phyloP scores from a whole-genome alignment of 1,284 basidiomycete species.

The Rhodotorula sp. region DNA sequence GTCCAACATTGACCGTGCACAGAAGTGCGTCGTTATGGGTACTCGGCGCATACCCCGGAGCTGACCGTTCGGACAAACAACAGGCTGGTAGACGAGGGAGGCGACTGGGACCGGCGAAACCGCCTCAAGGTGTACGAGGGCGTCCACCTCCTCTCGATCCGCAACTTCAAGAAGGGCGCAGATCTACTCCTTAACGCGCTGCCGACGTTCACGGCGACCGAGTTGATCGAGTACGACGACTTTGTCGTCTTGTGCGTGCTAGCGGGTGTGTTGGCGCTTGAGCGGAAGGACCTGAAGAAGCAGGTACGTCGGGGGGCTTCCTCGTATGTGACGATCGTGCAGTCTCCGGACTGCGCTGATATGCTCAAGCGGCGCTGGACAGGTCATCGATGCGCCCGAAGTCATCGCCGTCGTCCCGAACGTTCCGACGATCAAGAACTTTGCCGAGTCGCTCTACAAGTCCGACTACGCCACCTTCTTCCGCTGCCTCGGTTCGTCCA shows the following conservation, averaged over 20 bases:
- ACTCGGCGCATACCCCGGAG: too few species aligned
- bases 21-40: slow-evolving; percentile 76
- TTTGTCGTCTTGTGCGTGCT: slow-evolving; percentile 87
- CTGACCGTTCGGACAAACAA: too few species aligned
- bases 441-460: slow-evolving; percentile 69
- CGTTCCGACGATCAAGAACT: slow-evolving; percentile 54
- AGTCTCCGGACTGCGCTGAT: too few species aligned
- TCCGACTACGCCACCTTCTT: slow-evolving; percentile 96
- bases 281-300: slow-evolving; percentile 85
- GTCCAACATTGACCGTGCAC: slow-evolving; percentile 72
- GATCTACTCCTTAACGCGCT: slow-evolving; percentile 86
- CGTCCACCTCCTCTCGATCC: slow-evolving; percentile 78
- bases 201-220: slow-evolving; percentile 90
- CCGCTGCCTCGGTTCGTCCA: slow-evolving; percentile 66
- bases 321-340: too few species aligned
- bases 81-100: slow-evolving; percentile 89
- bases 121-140: slow-evolving; percentile 94
- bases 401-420: slow-evolving; percentile 53
- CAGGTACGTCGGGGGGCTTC: slow-evolving; percentile 64
- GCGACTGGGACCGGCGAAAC: slow-evolving; percentile 97
- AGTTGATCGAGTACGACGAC: slow-evolving; percentile 84
- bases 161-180: slow-evolving; percentile 58
- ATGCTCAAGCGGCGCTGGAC: too few species aligned
- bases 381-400: slow-evolving; percentile 58
- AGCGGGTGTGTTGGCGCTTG: slow-evolving; percentile 70